A percentile compares a stretch with the other conserved stretches of the same genome.
Conservation (phyloP, 208 protist species). For the Sergeia podlipaevii region DNA sequence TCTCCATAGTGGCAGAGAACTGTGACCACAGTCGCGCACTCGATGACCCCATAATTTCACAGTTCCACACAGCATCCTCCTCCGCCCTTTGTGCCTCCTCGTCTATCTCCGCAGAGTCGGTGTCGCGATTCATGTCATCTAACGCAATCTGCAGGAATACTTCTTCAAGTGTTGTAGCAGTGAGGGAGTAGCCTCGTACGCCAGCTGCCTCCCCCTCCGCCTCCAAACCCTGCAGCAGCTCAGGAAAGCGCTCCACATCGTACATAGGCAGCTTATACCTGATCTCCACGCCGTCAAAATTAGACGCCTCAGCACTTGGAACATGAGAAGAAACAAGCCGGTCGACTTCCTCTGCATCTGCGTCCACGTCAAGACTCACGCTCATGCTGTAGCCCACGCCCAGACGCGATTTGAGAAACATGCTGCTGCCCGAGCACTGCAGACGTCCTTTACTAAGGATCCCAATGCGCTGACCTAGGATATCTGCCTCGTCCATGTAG, state of each 20-base stretch:
- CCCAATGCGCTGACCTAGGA: constrained; percentile 77
- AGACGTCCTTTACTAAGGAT: constrained; percentile 70
- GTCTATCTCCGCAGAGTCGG: not conserved
- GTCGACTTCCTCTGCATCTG: constrained; percentile 12
- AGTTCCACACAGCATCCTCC: constrained; percentile 24
- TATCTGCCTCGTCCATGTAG: constrained; percentile 92
- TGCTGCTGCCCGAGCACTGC: constrained; percentile 33
- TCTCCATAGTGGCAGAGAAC: constrained; percentile 21
- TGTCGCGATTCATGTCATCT: constrained; percentile 12
- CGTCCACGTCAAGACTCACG: constrained; percentile 11
- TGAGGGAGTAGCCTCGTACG: constrained; percentile 26
- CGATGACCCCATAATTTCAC: constrained; percentile 2
- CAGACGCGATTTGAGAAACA: constrained; percentile 40
- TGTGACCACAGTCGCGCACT: constrained; percentile 10
- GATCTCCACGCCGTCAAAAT: constrained; percentile 16
- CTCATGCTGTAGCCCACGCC: constrained; percentile 34
- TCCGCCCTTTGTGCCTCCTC: constrained; percentile 6
- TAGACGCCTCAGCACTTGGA: constrained; percentile 2
- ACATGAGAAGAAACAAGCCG: constrained; percentile 16
- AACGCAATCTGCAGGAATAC: constrained; percentile 44
- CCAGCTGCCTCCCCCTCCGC: constrained; percentile 13
- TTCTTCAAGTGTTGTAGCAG: constrained; percentile 52
- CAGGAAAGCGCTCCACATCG: constrained; percentile 11
- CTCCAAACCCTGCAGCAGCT: constrained; percentile 17
- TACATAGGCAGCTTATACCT: constrained; percentile 21